phyloP scores from a whole-genome alignment of 2,329 filamentous ascomycete genomes.

The Botrytis paeoniae region DNA sequence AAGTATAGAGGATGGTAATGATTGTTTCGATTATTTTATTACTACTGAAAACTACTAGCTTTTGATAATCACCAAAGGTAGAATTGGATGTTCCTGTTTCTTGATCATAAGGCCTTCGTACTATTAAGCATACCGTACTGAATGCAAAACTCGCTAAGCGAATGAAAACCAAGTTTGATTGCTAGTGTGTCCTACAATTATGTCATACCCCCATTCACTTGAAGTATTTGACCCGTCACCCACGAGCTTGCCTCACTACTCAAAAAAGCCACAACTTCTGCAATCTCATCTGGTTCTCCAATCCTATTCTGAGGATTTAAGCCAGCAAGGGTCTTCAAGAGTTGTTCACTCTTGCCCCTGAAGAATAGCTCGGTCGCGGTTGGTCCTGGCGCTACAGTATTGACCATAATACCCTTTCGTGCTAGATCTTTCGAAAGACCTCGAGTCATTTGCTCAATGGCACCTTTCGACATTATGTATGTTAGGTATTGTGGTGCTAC shows the following conservation, averaged over 20 bases:
- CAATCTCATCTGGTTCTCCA: constrained; percentile 48
- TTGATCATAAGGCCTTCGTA: neutral
- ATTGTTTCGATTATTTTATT: neutral
- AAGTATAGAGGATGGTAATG: neutral
- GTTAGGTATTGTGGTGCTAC: constrained; percentile 45
- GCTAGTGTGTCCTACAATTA: constrained; percentile 11
- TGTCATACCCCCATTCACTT: constrained; percentile 35
- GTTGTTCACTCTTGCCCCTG: constrained; percentile 41
- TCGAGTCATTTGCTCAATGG: constrained; percentile 53
- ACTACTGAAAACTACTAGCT: neutral
- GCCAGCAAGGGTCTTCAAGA: constrained; percentile 42
- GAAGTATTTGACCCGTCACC: constrained; percentile 33
- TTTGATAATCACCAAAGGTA: neutral
- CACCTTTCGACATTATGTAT: constrained; percentile 51
- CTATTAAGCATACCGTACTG: neutral
- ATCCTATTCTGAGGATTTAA: constrained; percentile 45
- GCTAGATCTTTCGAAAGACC: constrained; percentile 51
- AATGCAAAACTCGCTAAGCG: neutral
- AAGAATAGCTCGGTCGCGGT: constrained; percentile 52
- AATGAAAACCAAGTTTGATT: neutral
- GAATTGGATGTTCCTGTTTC: neutral
- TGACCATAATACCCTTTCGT: constrained; percentile 47
- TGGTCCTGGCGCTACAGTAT: constrained; percentile 51
- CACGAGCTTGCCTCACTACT: constrained; percentile 24
- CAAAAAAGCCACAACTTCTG: constrained; percentile 44